Evolutionary conservation across 192 early-diverging fungal species (phyloP), one percentile per base, ranked within the genome.

Genomic region (Backusella luteola): DNA sequence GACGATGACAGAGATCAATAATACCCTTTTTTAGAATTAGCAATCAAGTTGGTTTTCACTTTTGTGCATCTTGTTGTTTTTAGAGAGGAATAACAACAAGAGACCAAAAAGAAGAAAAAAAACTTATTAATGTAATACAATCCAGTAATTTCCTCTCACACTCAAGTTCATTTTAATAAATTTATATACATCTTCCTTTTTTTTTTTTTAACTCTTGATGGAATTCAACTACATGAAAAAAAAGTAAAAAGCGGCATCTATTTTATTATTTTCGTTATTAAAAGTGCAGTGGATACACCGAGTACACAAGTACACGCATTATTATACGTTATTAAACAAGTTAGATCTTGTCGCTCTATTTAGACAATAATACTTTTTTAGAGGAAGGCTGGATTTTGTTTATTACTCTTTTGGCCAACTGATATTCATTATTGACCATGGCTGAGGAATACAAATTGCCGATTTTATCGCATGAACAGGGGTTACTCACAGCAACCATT

Each of bases 1-100:
- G 76, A 75, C 26, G 56, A 63, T 63, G 56, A 63, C 23, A 29
- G 56, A 63, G 56, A 63, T 63, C 26, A 63, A 63, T 63, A 63
- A 63, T 63, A 63, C 56, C 56, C 56, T 63, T 14, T 56, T 63
- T 63, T 63, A 63, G 56, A 63, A 63, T 9, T 29, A 29, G 26
- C 26, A 63, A 29, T 29, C 26, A 63, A 29, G 21, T 26, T 63
- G 9, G 15, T 63, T 19, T 63, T 63, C 26, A 23, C 23, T 63
- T 63, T 63, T 63, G 56, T 63, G 56, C 32, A 9, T 63, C 29
- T 63, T 63, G 56, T 29, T 63, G 56, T 63, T 29, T 63, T 29
- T 12, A 63, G 56, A 63, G 56, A 63, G 56, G 56, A 29, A 29
- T 29, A 63, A 63, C 56, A 63, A 63, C 21, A 63, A 63, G 11